Evolutionary conservation across 2,329 filamentous ascomycete species (phyloP), one percentile per base, ranked within the genome.

Genomic region (Rugonectria rugulosa): DNA sequence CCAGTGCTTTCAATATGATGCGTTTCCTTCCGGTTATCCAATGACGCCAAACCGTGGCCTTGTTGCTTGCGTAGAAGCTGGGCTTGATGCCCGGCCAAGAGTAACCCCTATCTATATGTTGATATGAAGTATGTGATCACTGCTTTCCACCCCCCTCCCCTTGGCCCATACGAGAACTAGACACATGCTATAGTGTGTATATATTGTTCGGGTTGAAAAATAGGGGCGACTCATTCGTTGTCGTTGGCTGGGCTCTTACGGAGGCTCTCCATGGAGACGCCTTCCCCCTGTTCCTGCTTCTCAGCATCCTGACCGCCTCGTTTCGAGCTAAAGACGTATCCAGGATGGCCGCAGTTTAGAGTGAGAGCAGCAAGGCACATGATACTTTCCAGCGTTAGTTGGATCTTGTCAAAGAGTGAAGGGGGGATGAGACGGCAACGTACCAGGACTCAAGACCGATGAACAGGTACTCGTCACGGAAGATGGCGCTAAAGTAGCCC

Each of bases 401-500:
- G n/a, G 5, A 17, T 36, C 6, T 36, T 17, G 6, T 17, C n/a
- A 15, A 36, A 19, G 31, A 34, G 6, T 34, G 36, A 40, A 21
- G 12, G 17, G 34, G 34, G 19, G 19, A 23, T 10, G 6, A 11
- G n/a, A 6, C 11, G 6, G 14, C n/a, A n/a, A 42, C 63, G 49
- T 58, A 68, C 65, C 51, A 57, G 14, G 63, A 66, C 38, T 68
- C 66, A 11, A 68, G 64, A 5, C 47, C 66, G 12, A 68, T 67
- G 12, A 65, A 68, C 4, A 68, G 60, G 5, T 41, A 48, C 31
- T 68, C 62, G 10, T 68, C 55, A 37, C 66, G 56, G 48, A 68
- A 68, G 7, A 66, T 49, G 14, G 50, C 59, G 44, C 65, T 67
- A 27, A 65, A 68, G 73, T 83, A 88, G 2, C 85, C 84, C 24